Evolutionary conservation across 139 green algal species (phyloP).

Genomic region (Volvox africanus): DNA sequence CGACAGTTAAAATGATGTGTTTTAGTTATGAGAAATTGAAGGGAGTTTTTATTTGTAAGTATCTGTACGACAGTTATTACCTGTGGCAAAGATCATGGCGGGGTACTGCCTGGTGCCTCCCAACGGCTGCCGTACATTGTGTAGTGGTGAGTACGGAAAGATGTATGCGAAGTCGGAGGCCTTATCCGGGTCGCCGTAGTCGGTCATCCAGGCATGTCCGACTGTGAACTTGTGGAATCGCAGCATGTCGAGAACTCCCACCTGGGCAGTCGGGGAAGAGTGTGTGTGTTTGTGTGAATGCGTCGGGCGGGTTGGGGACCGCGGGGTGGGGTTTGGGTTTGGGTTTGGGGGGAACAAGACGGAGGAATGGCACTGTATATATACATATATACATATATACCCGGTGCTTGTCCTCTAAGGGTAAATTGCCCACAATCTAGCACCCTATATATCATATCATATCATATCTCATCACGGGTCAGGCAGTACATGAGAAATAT

Average conservation of each 20-base stretch:
- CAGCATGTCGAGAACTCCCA: conserved; percentile 96
- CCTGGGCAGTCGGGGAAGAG: conserved; percentile 54
- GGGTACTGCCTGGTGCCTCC: conserved; percentile 79
- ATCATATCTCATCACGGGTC: too few relatives aligned
- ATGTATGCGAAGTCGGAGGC: conserved; percentile 76
- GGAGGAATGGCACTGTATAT: too few relatives aligned
- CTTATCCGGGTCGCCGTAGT: conserved; percentile 89
- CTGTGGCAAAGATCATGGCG: conserved; percentile 87
- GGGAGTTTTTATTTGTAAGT: not conserved
- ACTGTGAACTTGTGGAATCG: conserved; percentile 98
- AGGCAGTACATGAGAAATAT: too few relatives aligned
- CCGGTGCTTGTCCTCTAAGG: too few relatives aligned
- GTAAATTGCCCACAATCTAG: too few relatives aligned
- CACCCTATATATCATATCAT: not conserved
- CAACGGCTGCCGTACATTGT: conserved; percentile 88
- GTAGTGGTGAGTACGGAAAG: conserved; percentile 85
- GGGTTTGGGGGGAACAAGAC: too few relatives aligned
- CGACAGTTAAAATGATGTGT: too few relatives aligned
- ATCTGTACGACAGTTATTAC: conserved; percentile 57
- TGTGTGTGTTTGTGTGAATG: too few relatives aligned
- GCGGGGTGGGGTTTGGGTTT: too few relatives aligned
- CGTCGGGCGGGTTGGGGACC: not conserved
- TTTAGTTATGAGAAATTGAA: too few relatives aligned
- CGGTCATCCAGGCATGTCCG: conserved; percentile 85
- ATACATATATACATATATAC: too few relatives aligned